A percentile compares a stretch with the other conserved stretches of the same genome.
Evolutionary conservation across 768 basidiomycete species (phyloP).

Genomic region (Basidioascus undulatus): DNA sequence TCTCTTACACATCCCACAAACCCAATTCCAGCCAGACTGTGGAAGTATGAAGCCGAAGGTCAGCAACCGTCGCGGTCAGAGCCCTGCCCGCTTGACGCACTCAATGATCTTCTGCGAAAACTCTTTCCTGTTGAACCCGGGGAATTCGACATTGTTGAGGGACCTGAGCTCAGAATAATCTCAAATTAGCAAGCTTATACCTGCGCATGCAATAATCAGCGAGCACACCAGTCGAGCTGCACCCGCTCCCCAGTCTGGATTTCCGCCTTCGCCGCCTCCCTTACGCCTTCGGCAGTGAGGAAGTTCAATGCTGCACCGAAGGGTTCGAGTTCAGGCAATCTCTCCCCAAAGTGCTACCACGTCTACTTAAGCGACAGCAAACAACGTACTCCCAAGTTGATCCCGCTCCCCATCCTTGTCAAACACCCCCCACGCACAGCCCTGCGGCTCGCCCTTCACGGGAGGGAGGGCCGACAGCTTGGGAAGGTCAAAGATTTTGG

Average conservation of each 20-base stretch:
- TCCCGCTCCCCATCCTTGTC: not conserved
- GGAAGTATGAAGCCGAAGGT: no score
- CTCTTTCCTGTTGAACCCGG: no score
- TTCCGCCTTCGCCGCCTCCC: slow-evolving; percentile 4
- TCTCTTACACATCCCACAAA: no score
- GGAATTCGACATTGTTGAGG: no score
- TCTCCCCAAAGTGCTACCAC: no score
- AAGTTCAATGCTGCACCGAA: not conserved
- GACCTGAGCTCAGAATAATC: no score
- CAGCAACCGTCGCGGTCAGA: no score
- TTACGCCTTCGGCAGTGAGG: slow-evolving; percentile 7
- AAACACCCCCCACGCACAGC: slow-evolving; percentile 5
- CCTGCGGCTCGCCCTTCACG: slow-evolving; percentile 3
- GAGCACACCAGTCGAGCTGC: not conserved
- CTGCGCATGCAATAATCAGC: not conserved
- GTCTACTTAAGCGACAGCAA: not conserved
- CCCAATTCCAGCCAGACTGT: slow-evolving; percentile 1
- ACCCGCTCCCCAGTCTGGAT: slow-evolving; percentile 5
- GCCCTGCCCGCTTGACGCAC: no score
- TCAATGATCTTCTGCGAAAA: no score
- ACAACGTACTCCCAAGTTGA: slow-evolving; percentile 2
- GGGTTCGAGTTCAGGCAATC: not conserved
- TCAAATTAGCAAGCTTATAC: no score
- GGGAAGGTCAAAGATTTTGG: no score
- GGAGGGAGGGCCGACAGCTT: no score